Percentiles rank a stretch among this genome's conserved stretches.
These are phyloP conservation scores for Chaetomidium leptoderma DNA, from an alignment of 495 filamentous ascomycete species.

Conservation along the genomic window DNA sequence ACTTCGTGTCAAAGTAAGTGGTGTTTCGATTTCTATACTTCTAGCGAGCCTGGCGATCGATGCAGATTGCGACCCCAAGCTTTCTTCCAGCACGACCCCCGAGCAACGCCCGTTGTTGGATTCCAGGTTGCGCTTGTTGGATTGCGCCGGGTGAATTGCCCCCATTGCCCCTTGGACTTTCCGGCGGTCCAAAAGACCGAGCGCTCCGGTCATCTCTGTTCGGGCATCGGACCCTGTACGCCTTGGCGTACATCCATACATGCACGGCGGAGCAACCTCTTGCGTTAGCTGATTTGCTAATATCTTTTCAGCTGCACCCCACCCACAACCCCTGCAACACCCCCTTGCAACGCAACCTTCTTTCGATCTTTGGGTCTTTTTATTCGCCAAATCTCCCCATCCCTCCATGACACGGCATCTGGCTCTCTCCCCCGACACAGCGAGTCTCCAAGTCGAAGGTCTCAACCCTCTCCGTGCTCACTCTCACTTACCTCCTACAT, in stretches of 20 bases:
- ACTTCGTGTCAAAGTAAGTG: background rate
- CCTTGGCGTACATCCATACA: too few species aligned
- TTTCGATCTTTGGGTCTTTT: constrained; percentile 5
- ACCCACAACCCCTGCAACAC: constrained; percentile 7
- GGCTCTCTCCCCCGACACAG: constrained; percentile 13
- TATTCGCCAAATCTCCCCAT: constrained; percentile 15
- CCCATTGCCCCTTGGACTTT: background rate
- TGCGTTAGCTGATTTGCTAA: constrained; percentile 21
- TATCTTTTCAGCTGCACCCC: constrained; percentile 7
- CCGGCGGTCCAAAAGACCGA: background rate
- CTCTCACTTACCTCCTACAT: background rate
- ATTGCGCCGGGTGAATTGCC: background rate
- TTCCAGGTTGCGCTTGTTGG: too few species aligned
- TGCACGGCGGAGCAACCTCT: too few species aligned
- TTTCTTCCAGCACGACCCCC: background rate
- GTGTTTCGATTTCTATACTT: background rate
- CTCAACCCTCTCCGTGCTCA: constrained; percentile 9
- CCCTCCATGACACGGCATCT: constrained; percentile 26
- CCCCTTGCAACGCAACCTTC: background rate
- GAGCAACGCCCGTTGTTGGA: too few species aligned
- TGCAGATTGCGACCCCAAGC: background rate
- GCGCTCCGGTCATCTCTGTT: constrained; percentile 1
- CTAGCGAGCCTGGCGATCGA: background rate
- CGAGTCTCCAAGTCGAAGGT: constrained; percentile 23
- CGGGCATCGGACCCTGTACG: constrained; percentile 9